Evolutionary conservation across 495 filamentous ascomycete species (phyloP).

Genomic region (Rostrohypoxylon terebratum): DNA sequence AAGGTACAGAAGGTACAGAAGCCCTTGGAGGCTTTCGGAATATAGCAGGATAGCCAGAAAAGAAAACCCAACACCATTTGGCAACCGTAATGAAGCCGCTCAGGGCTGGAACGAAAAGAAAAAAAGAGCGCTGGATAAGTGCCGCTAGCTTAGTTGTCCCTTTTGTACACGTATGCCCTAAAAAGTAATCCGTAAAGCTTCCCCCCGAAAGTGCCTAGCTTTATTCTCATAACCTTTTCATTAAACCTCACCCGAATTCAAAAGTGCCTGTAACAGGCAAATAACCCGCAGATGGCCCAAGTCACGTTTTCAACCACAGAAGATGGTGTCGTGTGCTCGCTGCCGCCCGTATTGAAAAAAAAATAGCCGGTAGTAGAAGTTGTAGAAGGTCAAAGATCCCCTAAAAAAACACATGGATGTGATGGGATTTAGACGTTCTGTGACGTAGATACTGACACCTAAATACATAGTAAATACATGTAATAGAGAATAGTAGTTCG

Average conservation of each 20-base stretch:
- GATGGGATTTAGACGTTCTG: not conserved
- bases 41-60: conserved; percentile 27
- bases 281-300: conserved; percentile 40
- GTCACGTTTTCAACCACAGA: conserved; percentile 34
- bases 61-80: not conserved
- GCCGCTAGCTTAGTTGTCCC: conserved; percentile 25
- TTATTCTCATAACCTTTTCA: conserved; percentile 21
- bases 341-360: not conserved
- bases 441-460: conserved; percentile 8
- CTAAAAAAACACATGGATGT: conserved; percentile 6
- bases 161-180: conserved; percentile 40
- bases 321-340: conserved; percentile 34
- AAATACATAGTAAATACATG: too few relatives aligned
- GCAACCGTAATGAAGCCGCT: conserved; percentile 11
- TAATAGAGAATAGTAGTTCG: not conserved
- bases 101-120: conserved; percentile 43
- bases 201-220: conserved; percentile 26
- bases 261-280: conserved; percentile 39
- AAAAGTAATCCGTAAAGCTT: conserved; percentile 25
- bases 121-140: conserved; percentile 21
- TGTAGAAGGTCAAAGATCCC: not conserved
- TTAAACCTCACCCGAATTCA: conserved; percentile 24
- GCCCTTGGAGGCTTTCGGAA: conserved; percentile 35
- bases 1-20: not conserved
- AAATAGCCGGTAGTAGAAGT: conserved; percentile 9